A percentile compares a stretch with the other conserved stretches of the same genome.
These are phyloP conservation scores for Comarum palustre DNA, from an alignment of 306 rosid species.

Conservation along the genomic window DNA sequence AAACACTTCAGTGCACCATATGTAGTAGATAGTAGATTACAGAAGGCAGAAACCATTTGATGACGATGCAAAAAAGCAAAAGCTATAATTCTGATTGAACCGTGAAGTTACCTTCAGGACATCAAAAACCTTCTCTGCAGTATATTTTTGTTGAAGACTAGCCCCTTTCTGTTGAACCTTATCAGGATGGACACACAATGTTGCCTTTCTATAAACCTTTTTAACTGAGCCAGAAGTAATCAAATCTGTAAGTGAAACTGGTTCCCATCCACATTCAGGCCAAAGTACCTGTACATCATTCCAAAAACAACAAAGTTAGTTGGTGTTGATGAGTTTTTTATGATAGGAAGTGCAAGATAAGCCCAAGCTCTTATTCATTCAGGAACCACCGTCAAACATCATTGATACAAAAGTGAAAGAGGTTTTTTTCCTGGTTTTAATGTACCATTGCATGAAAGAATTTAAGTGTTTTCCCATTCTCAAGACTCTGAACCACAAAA, in stretches of 20 bases:
- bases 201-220: constrained; percentile 74
- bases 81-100: too few relatives aligned
- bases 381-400: not conserved
- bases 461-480: too few relatives aligned
- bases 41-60: too few relatives aligned
- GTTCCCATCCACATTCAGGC: constrained; percentile 81
- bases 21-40: too few relatives aligned
- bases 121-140: constrained; percentile 90
- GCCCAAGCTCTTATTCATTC: not conserved
- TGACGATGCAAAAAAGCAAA: too few relatives aligned
- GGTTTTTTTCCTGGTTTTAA: too few relatives aligned
- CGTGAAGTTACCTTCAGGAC: constrained; percentile 60
- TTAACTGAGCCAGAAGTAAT: constrained; percentile 73
- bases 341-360: not conserved
- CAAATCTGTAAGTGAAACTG: constrained; percentile 70
- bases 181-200: constrained; percentile 77
- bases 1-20: too few relatives aligned
- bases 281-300: constrained; percentile 63
- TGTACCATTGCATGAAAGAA: too few relatives aligned
- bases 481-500: too few relatives aligned
- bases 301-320: constrained; percentile 26
- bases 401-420: too few relatives aligned
- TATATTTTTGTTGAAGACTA: constrained; percentile 64
- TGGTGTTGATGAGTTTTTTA: not conserved
- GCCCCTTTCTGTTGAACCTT: constrained; percentile 95